A percentile compares a stretch with the other conserved stretches of the same genome.
Conservation (phyloP, 768 basidiomycete genomes). For the Lactarius vividus region DNA sequence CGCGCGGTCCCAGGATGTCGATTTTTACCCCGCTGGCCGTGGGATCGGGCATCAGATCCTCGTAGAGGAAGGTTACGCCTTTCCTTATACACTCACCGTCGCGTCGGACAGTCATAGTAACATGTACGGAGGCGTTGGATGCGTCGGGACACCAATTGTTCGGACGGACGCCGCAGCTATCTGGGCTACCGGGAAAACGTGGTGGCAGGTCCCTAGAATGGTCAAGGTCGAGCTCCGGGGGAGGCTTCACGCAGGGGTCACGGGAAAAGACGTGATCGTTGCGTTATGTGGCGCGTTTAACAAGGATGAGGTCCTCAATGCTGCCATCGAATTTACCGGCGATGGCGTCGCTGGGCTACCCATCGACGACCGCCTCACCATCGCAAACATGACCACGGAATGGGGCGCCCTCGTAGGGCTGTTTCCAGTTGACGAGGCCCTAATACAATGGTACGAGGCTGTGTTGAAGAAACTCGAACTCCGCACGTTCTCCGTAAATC, state of each 20-base stretch:
- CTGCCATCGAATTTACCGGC: slow-evolving; percentile 94
- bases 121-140: slow-evolving; percentile 98
- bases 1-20: slow-evolving; percentile 77
- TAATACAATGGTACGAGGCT: slow-evolving; percentile 83
- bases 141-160: slow-evolving; percentile 96
- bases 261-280: slow-evolving; percentile 97
- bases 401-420: slow-evolving; percentile 98
- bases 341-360: slow-evolving; percentile 74
- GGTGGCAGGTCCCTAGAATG: slow-evolving; percentile 99
- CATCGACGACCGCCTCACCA: slow-evolving; percentile 92
- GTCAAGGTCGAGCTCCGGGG: slow-evolving; percentile 91
- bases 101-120: slow-evolving; percentile 97
- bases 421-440: slow-evolving; percentile 85
- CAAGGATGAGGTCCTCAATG: slow-evolving; percentile 94
- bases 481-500: slow-evolving; percentile 61
- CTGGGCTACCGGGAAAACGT: slow-evolving; percentile 98
- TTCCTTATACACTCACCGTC: slow-evolving; percentile 92
- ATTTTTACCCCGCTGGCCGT: slow-evolving; percentile 96
- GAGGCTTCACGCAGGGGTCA: slow-evolving; percentile 79
- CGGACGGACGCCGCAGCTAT: slow-evolving; percentile 92
- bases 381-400: slow-evolving; percentile 99
- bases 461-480: slow-evolving; percentile 70
- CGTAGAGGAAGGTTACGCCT: slow-evolving; percentile 98
- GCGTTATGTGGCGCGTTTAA: slow-evolving; percentile 96
- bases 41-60: slow-evolving; percentile 98